A percentile compares a stretch with the other conserved stretches of the same genome.
phyloP scores from a whole-genome alignment of 148 eudicot genomes.

The Diospyros lotus region DNA sequence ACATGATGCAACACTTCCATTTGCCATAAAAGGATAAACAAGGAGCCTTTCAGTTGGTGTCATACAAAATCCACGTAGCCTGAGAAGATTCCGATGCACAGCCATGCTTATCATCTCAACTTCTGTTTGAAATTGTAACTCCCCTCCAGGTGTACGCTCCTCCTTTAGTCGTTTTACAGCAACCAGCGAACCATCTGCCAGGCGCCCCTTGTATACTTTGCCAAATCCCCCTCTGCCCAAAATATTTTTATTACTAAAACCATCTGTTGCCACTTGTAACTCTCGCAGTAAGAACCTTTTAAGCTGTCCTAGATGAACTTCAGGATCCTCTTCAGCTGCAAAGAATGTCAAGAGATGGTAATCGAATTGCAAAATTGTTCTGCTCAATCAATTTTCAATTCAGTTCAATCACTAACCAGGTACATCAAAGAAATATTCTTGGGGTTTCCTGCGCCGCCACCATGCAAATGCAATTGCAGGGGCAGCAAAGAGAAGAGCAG shows the following conservation, averaged over 20 bases:
- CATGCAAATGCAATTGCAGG: conserved; percentile 96
- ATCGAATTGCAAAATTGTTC: background rate
- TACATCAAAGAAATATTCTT: conserved; percentile 86
- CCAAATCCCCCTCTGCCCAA: conserved; percentile 98
- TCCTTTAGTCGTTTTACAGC: conserved; percentile 91
- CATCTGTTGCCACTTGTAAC: conserved; percentile 91
- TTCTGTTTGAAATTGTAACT: conserved; percentile 93
- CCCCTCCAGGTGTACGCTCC: conserved; percentile 97
- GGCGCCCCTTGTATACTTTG: conserved; percentile 90
- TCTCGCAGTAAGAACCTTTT: conserved; percentile 87
- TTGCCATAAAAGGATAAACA: conserved; percentile 96
- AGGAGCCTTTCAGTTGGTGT: conserved; percentile 90
- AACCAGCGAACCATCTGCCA: conserved; percentile 88
- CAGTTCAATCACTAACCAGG: conserved; percentile 53
- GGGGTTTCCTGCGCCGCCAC: conserved; percentile 93
- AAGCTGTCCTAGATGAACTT: conserved; percentile 91
- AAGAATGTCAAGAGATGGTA: conserved; percentile 4
- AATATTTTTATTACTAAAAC: conserved; percentile 89
- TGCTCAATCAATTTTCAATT: background rate
- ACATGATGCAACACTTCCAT: conserved; percentile 96
- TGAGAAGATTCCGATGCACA: conserved; percentile 89
- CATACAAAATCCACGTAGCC: conserved; percentile 94
- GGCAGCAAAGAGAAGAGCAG: conserved; percentile 91
- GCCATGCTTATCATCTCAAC: conserved; percentile 99
- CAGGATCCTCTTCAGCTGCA: conserved; percentile 96